Evolutionary conservation across 495 filamentous ascomycete species (phyloP).

Genomic region (Hypoxylon trugodes): DNA sequence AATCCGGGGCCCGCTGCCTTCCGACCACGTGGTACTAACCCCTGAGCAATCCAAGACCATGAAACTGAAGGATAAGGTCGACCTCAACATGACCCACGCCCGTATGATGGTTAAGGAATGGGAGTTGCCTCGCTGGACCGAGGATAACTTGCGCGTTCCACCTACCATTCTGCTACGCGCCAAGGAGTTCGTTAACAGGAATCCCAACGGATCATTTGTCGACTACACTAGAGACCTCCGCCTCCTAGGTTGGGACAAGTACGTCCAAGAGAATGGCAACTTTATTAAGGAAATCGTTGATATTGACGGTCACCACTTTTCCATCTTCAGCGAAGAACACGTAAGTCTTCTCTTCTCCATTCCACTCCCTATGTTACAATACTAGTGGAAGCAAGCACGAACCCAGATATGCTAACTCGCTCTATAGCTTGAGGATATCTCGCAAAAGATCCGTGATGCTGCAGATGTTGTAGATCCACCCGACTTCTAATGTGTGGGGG

Average conservation of each 20-base stretch:
- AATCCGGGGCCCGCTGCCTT: slow-evolving; percentile 7
- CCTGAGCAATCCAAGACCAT: slow-evolving; percentile 46
- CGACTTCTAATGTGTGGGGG: slow-evolving; percentile 11
- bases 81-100: slow-evolving; percentile 49
- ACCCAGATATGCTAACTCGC: not conserved
- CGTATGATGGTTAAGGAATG: slow-evolving; percentile 48
- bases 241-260: slow-evolving; percentile 52
- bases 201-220: slow-evolving; percentile 39
- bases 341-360: slow-evolving; percentile 27
- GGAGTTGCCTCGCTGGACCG: slow-evolving; percentile 47
- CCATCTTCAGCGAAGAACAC: slow-evolving; percentile 46
- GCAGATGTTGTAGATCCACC: slow-evolving; percentile 45
- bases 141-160: slow-evolving; percentile 25
- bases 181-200: slow-evolving; percentile 41
- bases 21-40: slow-evolving; percentile 32
- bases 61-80: slow-evolving; percentile 47
- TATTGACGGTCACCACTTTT: slow-evolving; percentile 55
- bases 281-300: slow-evolving; percentile 50
- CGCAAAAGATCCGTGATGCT: slow-evolving; percentile 45
- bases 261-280: slow-evolving; percentile 33
- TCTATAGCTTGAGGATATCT: slow-evolving; percentile 35
- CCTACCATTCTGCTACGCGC: slow-evolving; percentile 52
- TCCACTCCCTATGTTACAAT: not conserved
- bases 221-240: slow-evolving; percentile 45
- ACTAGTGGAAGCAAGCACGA: not conserved